Evolutionary conservation across 2,329 filamentous ascomycete species (phyloP), one percentile per base, ranked within the genome.

Genomic region (Aspergillus novofumigatus): DNA sequence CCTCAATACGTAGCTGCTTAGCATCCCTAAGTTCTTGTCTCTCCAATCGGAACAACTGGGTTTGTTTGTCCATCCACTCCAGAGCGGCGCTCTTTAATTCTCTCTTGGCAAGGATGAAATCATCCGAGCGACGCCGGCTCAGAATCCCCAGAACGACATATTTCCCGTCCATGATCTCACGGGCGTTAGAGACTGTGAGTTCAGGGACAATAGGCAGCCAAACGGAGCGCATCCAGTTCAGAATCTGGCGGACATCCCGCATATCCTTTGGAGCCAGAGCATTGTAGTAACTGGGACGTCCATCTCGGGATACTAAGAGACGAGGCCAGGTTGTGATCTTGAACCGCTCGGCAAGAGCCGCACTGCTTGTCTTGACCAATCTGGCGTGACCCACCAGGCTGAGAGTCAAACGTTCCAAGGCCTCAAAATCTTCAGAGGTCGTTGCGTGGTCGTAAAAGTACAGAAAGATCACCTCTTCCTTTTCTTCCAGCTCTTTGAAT

Each of bases 391-490:
- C 94, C 58, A 99, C 91, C 56, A 99, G 82, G 72, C 86, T 92
- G 54, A 97, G 81, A 17, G 91, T 91, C 32, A 99, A 78, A 42
- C 92, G 86, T 61, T 97, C 91, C 47, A 99, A 80, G 23, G 93
- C 92, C 65, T 83, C 81, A 69, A 99, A 96, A 70, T 99, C 94
- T 75, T 99, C 94, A 47, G 82, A 87, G 0, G 92, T 95, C 1
- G 93, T 97, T 11, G 94, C 94, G 65, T 96, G 87, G 71, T 99
- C 94, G 75, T 97, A 99, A 75, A 97, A 96, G 78, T 97, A 99
- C 64, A 96, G 78, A 74, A 99, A 99, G 54, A 97, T 88, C 60
- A 99, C 94, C 59, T 97, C 92, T 67, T 97, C 91, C 61, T 89
- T 93, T 79, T 94, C 84, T 74, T 99, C 93, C 67, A 99, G 79